Conservation (phyloP, 306 rosid genomes). For the Prunus davidiana region DNA sequence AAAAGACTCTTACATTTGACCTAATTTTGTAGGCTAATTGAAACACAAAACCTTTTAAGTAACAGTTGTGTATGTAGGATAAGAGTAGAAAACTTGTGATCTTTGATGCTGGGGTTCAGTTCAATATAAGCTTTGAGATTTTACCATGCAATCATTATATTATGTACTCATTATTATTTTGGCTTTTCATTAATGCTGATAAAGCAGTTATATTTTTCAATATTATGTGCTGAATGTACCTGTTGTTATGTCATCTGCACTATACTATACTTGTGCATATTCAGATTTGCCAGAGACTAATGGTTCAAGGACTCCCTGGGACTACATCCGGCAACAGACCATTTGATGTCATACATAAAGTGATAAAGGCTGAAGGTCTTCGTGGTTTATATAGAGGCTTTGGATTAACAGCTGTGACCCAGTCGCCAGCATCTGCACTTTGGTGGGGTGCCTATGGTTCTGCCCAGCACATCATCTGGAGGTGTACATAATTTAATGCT, state of each 20-base stretch:
- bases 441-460: conserved; percentile 97
- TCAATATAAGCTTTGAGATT: background rate
- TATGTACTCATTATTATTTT: background rate
- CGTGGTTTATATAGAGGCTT: conserved; percentile 90
- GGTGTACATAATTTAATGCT: conserved; percentile 35
- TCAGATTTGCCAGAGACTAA: conserved; percentile 80
- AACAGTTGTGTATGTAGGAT: background rate
- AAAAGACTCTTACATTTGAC: background rate
- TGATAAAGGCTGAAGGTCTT: conserved; percentile 61
- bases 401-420: conserved; percentile 65
- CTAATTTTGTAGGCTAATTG: background rate
- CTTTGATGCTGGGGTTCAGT: background rate
- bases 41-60: background rate
- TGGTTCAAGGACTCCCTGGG: conserved; percentile 92
- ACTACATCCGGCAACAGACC: conserved; percentile 57
- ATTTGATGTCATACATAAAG: conserved; percentile 50
- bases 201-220: background rate
- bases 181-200: background rate
- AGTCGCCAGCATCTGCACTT: conserved; percentile 86
- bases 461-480: conserved; percentile 86
- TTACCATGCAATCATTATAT: background rate
- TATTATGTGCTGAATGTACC: background rate
- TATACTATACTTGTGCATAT: background rate
- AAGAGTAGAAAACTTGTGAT: background rate
- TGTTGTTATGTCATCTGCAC: background rate